A percentile compares a stretch with the other conserved stretches of the same genome.
Evolutionary conservation across 2,329 filamentous ascomycete genomes (phyloP).

Genomic region (Fusarium paranaense): DNA sequence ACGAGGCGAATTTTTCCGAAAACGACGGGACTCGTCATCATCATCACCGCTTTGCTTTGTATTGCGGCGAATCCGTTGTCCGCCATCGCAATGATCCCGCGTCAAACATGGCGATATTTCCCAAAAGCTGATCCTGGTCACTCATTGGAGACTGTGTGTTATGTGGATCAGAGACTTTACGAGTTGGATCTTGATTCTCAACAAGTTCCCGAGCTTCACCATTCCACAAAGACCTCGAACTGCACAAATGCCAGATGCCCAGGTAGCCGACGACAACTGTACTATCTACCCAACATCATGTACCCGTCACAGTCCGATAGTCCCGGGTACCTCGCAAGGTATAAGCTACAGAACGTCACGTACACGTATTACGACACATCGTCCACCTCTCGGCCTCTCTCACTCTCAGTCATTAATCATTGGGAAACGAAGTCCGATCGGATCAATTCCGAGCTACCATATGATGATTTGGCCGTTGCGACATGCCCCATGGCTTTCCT

Average conservation of each 20-base stretch:
- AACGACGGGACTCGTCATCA: not conserved
- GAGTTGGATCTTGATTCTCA: not conserved
- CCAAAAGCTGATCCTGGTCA: not conserved
- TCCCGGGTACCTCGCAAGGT: not conserved
- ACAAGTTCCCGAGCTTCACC: not conserved
- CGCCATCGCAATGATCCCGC: constrained; percentile 20
- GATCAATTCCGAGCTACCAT: not conserved
- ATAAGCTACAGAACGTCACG: not conserved
- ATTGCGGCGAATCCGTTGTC: constrained; percentile 10
- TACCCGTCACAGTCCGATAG: not conserved
- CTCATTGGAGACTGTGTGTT: not conserved
- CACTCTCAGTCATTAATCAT: not conserved
- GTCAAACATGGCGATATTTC: not conserved
- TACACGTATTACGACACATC: not conserved
- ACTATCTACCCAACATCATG: not conserved
- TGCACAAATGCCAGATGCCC: not conserved
- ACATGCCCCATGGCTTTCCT: not conserved
- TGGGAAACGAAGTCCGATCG: not conserved
- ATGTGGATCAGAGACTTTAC: not conserved
- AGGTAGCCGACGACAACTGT: not conserved
- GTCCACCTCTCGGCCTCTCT: not conserved
- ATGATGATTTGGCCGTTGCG: not conserved
- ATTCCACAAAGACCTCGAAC: not conserved
- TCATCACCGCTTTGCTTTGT: not conserved
- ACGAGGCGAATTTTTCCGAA: accelerated